Evolutionary conservation across 2,329 filamentous ascomycete species (phyloP).

Genomic region (Epichloe aotearoae): DNA sequence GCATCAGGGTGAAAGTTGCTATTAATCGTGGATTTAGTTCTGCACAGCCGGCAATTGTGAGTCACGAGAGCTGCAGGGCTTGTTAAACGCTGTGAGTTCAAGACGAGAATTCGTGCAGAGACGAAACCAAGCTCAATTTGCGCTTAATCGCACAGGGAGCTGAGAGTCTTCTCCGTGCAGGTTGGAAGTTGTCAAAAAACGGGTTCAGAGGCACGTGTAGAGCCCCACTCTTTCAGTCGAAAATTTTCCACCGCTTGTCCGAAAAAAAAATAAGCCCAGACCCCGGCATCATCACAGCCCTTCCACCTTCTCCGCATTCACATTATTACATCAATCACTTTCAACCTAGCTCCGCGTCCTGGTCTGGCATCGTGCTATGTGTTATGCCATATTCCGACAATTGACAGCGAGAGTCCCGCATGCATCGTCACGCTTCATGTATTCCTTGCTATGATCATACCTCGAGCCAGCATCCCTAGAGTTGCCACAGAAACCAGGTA

Average conservation of each 20-base stretch:
- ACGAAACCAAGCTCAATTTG: too few species aligned
- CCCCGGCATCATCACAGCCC: conserved; percentile 6
- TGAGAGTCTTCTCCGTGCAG: too few species aligned
- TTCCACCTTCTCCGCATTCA: not conserved
- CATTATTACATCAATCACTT: not conserved
- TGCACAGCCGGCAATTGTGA: too few species aligned
- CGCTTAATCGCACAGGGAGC: too few species aligned
- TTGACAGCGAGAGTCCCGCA: not conserved
- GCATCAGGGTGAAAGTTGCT: too few species aligned
- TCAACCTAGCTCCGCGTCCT: not conserved
- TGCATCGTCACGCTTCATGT: not conserved
- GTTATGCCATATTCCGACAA: not conserved
- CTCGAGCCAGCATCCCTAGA: not conserved
- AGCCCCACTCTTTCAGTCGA: conserved; percentile 13
- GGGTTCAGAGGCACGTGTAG: conserved; percentile 16
- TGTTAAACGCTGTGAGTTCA: too few species aligned
- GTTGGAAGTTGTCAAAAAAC: not conserved
- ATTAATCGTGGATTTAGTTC: too few species aligned
- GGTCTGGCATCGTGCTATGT: not conserved
- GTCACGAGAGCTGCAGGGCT: too few species aligned
- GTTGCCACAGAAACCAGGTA: not conserved
- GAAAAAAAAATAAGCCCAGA: not conserved
- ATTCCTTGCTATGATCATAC: not conserved
- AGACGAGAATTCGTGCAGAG: too few species aligned
- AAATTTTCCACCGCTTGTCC: conserved; percentile 11